Evolutionary conservation across 2,329 filamentous ascomycete species (phyloP), one percentile per base, ranked within the genome.

Genomic region (Myriosclerotinia scirpicola): DNA sequence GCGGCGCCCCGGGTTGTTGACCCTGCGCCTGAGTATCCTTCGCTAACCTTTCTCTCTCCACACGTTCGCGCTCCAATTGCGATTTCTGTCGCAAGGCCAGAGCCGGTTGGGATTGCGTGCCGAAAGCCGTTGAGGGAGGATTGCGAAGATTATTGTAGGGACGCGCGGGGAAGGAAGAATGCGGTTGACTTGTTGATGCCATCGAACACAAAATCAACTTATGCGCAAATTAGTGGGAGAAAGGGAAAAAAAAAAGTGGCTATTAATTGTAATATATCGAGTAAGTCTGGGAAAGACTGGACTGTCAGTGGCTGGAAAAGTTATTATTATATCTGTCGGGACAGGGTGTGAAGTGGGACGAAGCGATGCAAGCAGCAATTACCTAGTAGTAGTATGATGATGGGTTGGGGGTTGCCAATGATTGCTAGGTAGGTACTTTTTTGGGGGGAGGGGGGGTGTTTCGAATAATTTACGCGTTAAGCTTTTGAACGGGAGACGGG

Each of bases 131-230:
- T 14, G 62, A 14, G 20, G 62, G 70, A 73, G 76, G 70, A 73
- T 67, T 74, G 67, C 82, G 80, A 44, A 78, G 71, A 63, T 56
- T 73, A 65, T 69, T 69, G 67, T 76, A 77, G 5, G 71, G 73
- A n/a, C 75, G 68, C 42, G 71, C 79, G 64, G 81, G 82, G 74
- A 87, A 86, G 60, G 82, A 79, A 73, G 84, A 82, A 70, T 83
- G 82, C 66, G 80, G 77, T 64, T 70, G 68, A 69, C 81, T 75
- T 67, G 81, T 81, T 75, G 81, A 83, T 70, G 84, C 75, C 75
- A 77, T 77, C 42, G 62, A 59, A 58, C 62, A 40, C 53, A 38
- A 38, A 12, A 38, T 40, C 17, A 60, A 36, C 48, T 22, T 48
- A 17, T 14, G 40, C 34, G 62, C 62, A 44, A 50, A 59, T 46